These are phyloP conservation scores for Arthrobotrys entomopaga DNA, from an alignment of 2,329 filamentous ascomycete genomes.

Conservation along the genomic window DNA sequence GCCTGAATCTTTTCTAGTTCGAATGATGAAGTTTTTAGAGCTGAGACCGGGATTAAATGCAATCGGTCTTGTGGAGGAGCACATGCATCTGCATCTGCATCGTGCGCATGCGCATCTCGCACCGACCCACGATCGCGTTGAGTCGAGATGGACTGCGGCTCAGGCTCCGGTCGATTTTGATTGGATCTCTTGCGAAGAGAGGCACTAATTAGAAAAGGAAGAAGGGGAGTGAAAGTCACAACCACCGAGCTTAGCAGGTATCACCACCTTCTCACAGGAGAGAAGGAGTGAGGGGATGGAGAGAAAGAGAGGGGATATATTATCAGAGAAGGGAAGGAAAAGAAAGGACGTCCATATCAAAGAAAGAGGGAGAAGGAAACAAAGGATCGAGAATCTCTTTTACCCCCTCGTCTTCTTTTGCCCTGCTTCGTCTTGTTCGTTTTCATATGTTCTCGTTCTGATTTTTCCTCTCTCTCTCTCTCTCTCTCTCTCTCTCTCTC, in stretches of 20 bases:
- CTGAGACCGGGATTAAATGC: too few species aligned
- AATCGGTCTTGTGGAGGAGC: too few species aligned
- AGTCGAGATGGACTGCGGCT: too few species aligned
- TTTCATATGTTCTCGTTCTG: too few species aligned
- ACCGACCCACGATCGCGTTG: neutral
- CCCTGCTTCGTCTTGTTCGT: neutral
- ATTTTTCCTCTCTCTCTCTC: too few species aligned
- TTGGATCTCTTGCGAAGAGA: neutral
- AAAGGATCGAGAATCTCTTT: neutral
- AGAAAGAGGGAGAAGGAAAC: neutral
- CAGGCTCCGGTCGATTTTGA: neutral
- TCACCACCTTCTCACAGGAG: neutral
- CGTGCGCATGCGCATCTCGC: neutral
- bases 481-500: conserved; percentile 1
- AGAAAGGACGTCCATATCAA: neutral
- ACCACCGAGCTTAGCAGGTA: neutral
- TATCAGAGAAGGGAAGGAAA: conserved; percentile 9
- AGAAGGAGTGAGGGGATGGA: conserved; percentile 19
- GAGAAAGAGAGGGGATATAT: conserved; percentile 1
- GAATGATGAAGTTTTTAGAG: too few species aligned
- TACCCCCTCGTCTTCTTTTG: neutral
- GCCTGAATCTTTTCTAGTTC: too few species aligned
- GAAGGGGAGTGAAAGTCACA: neutral
- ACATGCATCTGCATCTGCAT: too few species aligned
- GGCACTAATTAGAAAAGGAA: neutral